Percentiles rank a stretch among this genome's conserved stretches.
Evolutionary conservation across 1,139 yeast species (phyloP).

Genomic region (Hansenula lynferdii): DNA sequence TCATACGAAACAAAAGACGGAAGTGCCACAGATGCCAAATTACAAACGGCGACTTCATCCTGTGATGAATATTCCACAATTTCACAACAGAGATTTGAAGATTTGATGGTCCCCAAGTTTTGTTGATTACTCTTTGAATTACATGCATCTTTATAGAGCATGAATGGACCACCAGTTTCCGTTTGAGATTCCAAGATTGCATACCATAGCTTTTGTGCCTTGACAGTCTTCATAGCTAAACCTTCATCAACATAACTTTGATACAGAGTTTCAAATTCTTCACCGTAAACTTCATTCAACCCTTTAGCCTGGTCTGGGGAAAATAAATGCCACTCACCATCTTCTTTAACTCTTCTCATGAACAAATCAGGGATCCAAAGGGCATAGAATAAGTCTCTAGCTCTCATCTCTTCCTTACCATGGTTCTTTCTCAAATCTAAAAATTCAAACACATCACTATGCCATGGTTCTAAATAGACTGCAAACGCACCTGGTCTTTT

Average conservation of each 20-base stretch:
- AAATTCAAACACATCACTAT: constrained; percentile 77
- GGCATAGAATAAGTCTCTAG: constrained; percentile 83
- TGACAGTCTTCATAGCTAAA: constrained; percentile 56
- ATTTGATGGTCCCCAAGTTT: constrained; percentile 82
- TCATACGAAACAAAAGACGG: constrained; percentile 57
- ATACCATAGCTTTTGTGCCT: constrained; percentile 87
- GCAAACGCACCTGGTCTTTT: constrained; percentile 94
- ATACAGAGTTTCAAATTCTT: constrained; percentile 67
- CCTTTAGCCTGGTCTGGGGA: constrained; percentile 90
- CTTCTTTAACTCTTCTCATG: constrained; percentile 79
- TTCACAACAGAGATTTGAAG: constrained; percentile 87
- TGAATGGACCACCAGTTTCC: constrained; percentile 91
- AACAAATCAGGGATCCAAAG: constrained; percentile 88
- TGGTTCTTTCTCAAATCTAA: constrained; percentile 82
- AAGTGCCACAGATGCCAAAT: constrained; percentile 79
- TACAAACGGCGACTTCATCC: constrained; percentile 88
- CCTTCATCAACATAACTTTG: constrained; percentile 64
- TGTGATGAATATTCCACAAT: constrained; percentile 84
- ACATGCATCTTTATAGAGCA: constrained; percentile 87
- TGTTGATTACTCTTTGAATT: constrained; percentile 78
- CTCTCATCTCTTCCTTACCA: constrained; percentile 86
- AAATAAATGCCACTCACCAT: constrained; percentile 78
- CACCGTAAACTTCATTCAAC: constrained; percentile 73
- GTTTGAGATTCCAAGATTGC: constrained; percentile 84
- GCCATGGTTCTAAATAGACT: constrained; percentile 88